Conservation (phyloP, 306 rosid genomes). For the Trichosanthes cucumerina region DNA sequence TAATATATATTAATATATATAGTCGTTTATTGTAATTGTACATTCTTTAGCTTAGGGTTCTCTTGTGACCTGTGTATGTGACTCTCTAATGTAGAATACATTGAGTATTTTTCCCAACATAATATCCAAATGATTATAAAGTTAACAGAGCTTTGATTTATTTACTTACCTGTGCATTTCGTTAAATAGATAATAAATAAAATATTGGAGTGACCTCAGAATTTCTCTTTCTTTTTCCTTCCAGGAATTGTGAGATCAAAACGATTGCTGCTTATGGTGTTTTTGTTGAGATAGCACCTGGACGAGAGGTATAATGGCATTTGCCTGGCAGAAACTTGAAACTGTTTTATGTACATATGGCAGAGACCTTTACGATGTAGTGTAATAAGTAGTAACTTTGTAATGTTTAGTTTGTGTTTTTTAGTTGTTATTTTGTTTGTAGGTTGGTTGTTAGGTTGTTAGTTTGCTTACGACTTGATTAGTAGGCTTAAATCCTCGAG, state of each 20-base stretch:
- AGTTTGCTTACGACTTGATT: no score
- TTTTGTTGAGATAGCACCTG: constrained; percentile 94
- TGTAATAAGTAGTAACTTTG: background rate
- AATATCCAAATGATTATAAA: background rate
- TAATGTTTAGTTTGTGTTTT: background rate
- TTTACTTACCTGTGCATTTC: background rate
- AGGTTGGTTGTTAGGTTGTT: no score
- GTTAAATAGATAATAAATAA: background rate
- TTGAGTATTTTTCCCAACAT: no score
- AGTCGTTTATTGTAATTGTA: no score
- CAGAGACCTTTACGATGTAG: background rate
- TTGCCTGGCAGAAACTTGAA: background rate
- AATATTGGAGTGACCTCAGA: constrained; percentile 5
- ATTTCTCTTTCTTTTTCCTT: constrained; percentile 4
- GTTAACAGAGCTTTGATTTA: background rate
- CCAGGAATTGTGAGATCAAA: constrained; percentile 85
- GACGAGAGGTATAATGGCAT: constrained; percentile 59
- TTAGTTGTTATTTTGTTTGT: background rate
- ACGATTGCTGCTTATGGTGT: constrained; percentile 69
- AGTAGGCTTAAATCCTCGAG: background rate
- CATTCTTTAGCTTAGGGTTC: no score
- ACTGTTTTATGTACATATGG: background rate
- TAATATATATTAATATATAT: no score
- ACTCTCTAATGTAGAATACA: no score
- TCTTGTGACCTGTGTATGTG: no score